Base-by-base conservation (phyloP, 2,329 filamentous ascomycete species). In the Aspergillus fructus region DNA sequence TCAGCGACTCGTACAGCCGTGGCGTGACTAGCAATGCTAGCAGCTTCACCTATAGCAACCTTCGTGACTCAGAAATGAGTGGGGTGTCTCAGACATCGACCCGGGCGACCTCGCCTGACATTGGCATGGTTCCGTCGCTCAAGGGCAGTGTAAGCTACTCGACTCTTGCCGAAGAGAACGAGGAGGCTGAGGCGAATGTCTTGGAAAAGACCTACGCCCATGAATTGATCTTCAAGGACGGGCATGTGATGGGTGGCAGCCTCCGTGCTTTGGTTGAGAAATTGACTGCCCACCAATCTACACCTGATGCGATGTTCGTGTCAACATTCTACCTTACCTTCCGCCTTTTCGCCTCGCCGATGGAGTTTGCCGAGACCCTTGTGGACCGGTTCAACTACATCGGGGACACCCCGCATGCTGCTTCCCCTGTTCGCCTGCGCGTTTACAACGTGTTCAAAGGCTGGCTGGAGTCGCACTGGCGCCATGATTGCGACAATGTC, bases 371-470 rank as follows among this genome's bases (percentile, higher is more conserved):
- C 0, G 85, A 91, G 70, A 85, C 88, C 4, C 81, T 99, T n/a
- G 89, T 96, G 53, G 89, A 94, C 56, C 88, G 96, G 30, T 99
- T 96, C 72, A 90, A 97, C 58, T 96, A 97, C 66, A 89, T 96
- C 39, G 89, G 86, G 12, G 89, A 94, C 59, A 89, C 88, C 48
- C 85, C 87, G 21, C 83, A 87, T 58, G 84, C 93, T 61, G 87
- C 92, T 21, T 84, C 82, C 3, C 91, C 93, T 0, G 93, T 97
- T 21, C 87, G 93, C 50, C 79, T 99, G 48, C 86, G 94, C 51
- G 91, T 97, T 1, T 97, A 96, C 79, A 97, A 99, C 71, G 88
- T 92, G 56, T 91, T 99, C 81, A 99, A 99, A 75, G 90, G 90
- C 42, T 99, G 94, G 94, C 80, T 99, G 19, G 94, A 97, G 77